Conservation (phyloP, 2,329 filamentous ascomycete genomes). For the Epichloe sylvatica region DNA sequence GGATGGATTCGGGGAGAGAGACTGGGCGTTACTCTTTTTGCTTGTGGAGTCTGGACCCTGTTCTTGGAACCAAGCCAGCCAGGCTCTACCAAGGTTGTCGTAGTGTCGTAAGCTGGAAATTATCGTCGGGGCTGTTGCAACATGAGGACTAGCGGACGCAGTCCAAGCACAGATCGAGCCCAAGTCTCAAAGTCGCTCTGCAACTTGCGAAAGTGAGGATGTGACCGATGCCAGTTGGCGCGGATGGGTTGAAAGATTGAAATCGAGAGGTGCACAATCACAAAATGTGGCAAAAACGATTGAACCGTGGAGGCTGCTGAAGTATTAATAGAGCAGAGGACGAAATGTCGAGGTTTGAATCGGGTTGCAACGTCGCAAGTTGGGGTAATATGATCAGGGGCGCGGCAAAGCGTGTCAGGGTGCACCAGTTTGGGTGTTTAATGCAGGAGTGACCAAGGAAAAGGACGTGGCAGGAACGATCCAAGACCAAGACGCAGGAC, state of each 20-base stretch:
- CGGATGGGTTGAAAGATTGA: not conserved
- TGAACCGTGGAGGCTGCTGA: not conserved
- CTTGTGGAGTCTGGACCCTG: not conserved
- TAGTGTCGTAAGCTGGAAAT: not conserved
- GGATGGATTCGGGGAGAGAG: not conserved
- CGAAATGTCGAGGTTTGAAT: not conserved
- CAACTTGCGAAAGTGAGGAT: not conserved
- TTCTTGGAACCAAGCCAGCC: not conserved
- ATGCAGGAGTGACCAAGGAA: not conserved
- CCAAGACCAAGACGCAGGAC: no score
- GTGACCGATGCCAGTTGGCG: not conserved
- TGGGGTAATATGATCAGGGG: not conserved
- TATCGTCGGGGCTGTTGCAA: not conserved
- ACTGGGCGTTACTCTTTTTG: not conserved
- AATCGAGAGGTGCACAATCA: not conserved
- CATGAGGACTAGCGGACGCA: no score
- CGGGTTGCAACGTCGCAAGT: not conserved
- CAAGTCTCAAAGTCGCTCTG: not conserved
- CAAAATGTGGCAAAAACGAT: not conserved
- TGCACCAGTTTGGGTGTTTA: not conserved
- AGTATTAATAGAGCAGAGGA: no score
- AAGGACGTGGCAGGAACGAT: no score
- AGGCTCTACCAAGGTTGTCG: not conserved
- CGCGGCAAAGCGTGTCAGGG: not conserved
- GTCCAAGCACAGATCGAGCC: no score